Conservation (phyloP, 345 rosid species). For the Aethionema arabicum region DNA sequence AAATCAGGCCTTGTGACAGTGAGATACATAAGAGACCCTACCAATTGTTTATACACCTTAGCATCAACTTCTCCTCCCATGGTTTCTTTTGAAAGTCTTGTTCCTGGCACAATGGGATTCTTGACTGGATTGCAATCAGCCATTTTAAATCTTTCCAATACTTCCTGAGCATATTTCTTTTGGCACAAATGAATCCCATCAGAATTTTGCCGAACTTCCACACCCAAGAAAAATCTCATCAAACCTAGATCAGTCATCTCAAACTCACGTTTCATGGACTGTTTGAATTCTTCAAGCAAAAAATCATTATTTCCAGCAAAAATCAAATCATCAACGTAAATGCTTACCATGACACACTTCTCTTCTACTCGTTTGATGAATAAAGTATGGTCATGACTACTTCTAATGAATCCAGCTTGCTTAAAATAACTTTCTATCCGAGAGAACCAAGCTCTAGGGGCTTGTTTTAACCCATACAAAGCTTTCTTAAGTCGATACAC, state of each 20-base stretch:
- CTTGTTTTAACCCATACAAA: neutral
- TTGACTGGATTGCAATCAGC: neutral
- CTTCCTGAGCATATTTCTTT: neutral
- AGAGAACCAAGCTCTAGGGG: neutral
- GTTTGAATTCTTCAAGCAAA: neutral
- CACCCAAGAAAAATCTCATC: neutral
- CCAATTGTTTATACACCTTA: neutral
- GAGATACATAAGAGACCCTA: slow-evolving; percentile 2
- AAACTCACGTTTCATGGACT: neutral
- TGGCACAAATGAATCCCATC: neutral
- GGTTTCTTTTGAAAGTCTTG: neutral
- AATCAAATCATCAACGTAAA: neutral
- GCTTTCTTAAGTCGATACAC: neutral
- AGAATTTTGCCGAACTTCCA: neutral
- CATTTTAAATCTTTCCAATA: slow-evolving; percentile 10
- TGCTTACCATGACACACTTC: neutral
- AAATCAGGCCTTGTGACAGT: slow-evolving; percentile 6
- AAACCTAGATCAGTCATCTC: neutral
- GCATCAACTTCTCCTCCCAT: neutral
- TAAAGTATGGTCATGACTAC: neutral
- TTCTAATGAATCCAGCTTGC: neutral
- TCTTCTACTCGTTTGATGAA: neutral
- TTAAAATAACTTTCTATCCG: neutral
- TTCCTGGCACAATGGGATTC: slow-evolving; percentile 4
- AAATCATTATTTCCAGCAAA: neutral